phyloP scores from a whole-genome alignment of 768 basidiomycete species.

The Suillus tomentosus region DNA sequence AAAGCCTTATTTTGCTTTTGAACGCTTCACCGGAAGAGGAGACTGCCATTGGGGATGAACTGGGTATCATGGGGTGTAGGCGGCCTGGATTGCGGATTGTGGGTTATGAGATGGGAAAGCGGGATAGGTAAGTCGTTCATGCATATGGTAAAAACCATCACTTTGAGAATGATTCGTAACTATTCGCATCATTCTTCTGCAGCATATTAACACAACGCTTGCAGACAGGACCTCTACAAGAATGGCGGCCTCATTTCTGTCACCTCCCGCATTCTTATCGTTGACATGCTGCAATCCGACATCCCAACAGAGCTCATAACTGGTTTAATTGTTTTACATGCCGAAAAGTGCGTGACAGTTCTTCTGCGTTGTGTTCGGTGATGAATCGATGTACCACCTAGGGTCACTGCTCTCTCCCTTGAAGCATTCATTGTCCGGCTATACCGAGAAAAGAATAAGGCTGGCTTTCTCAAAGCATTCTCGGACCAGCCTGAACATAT shows the following conservation, averaged over 20 bases:
- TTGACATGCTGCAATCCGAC: slow-evolving; percentile 88
- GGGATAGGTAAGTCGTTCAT: slow-evolving; percentile 65
- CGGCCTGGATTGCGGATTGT: slow-evolving; percentile 84
- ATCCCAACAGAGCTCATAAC: slow-evolving; percentile 86
- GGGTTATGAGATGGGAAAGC: slow-evolving; percentile 75
- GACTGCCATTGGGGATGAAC: slow-evolving; percentile 86
- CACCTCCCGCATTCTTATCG: slow-evolving; percentile 91
- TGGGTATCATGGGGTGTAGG: slow-evolving; percentile 89
- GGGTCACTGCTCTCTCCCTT: slow-evolving; percentile 79
- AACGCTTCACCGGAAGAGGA: slow-evolving; percentile 88
- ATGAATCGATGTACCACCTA: slow-evolving; percentile 31
- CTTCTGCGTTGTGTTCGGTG: not conserved
- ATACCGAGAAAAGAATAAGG: slow-evolving; percentile 86
- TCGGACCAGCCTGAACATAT: slow-evolving; percentile 97
- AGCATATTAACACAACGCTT: slow-evolving; percentile 10
- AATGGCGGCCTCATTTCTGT: slow-evolving; percentile 88
- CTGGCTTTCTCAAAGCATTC: slow-evolving; percentile 95
- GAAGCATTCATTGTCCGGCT: slow-evolving; percentile 94
- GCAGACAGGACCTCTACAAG: slow-evolving; percentile 83
- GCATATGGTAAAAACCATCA: not conserved
- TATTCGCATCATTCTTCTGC: not conserved
- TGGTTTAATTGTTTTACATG: slow-evolving; percentile 87
- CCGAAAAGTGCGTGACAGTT: slow-evolving; percentile 66
- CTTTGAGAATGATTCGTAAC: not conserved
- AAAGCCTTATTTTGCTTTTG: slow-evolving; percentile 82